Percentiles rank a stretch among this genome's conserved stretches.
phyloP scores from a whole-genome alignment of 768 basidiomycete species.

The Pleurotus sapidus region DNA sequence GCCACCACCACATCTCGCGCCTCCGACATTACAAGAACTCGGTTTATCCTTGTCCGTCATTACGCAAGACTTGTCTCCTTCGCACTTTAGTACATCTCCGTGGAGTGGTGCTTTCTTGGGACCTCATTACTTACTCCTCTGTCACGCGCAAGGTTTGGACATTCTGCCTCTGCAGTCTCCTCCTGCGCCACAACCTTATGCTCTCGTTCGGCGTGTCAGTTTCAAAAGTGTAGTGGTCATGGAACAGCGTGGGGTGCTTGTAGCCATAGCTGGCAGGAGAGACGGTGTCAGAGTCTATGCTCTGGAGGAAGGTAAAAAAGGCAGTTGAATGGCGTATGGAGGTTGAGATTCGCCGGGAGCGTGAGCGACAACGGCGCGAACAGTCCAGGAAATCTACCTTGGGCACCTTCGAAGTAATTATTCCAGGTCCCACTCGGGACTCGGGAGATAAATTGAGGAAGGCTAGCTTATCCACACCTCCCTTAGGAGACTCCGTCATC shows the following conservation, averaged over 20 bases:
- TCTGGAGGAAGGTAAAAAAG: slow-evolving; percentile 82
- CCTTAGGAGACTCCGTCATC: slow-evolving; percentile 29
- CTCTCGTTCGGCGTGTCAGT: slow-evolving; percentile 74
- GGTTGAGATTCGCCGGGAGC: slow-evolving; percentile 70
- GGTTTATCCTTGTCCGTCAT: slow-evolving; percentile 69
- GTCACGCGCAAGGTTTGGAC: slow-evolving; percentile 84
- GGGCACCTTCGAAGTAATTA: slow-evolving; percentile 29
- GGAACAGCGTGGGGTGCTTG: slow-evolving; percentile 89
- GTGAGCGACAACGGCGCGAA: slow-evolving; percentile 68
- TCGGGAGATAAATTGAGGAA: slow-evolving; percentile 46
- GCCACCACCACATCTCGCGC: slow-evolving; percentile 68
- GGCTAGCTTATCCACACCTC: slow-evolving; percentile 47
- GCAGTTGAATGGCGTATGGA: slow-evolving; percentile 89
- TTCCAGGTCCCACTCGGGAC: slow-evolving; percentile 26
- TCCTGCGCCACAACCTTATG: slow-evolving; percentile 73
- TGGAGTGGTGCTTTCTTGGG: slow-evolving; percentile 75
- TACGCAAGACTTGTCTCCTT: slow-evolving; percentile 66
- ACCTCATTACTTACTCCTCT: slow-evolving; percentile 80
- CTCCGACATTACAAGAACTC: slow-evolving; percentile 72
- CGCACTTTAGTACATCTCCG: slow-evolving; percentile 77
- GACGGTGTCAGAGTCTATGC: slow-evolving; percentile 90
- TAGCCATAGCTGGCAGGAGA: slow-evolving; percentile 82
- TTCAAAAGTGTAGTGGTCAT: slow-evolving; percentile 90
- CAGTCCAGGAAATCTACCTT: slow-evolving; percentile 52
- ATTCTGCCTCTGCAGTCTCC: slow-evolving; percentile 78